phyloP scores from a whole-genome alignment of 306 rosid species.

The Astragalus membranaceus region DNA sequence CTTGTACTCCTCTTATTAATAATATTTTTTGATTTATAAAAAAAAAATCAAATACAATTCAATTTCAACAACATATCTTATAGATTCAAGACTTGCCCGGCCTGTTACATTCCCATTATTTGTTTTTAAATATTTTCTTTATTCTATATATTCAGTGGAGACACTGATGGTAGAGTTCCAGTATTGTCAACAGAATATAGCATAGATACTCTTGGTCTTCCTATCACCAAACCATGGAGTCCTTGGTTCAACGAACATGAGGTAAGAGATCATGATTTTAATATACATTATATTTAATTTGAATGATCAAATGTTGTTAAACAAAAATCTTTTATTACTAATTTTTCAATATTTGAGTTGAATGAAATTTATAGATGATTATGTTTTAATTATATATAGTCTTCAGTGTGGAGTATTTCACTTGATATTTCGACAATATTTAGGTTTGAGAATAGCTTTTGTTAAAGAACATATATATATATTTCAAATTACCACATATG shows the following conservation, averaged over 20 bases:
- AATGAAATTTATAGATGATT: too few species aligned
- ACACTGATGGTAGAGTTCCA: slow-evolving; percentile 95
- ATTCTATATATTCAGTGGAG: slow-evolving; percentile 54
- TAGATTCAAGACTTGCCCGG: not conserved
- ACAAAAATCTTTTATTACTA: too few species aligned
- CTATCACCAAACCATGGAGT: slow-evolving; percentile 67
- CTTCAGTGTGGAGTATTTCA: too few species aligned
- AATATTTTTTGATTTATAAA: too few species aligned
- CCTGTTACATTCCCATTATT: not conserved
- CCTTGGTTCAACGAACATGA: slow-evolving; percentile 84
- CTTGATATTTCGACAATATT: not conserved
- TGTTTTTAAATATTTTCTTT: not conserved
- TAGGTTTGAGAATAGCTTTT: not conserved
- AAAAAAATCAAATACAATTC: not conserved
- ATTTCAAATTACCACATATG: not conserved
- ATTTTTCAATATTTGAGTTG: too few species aligned
- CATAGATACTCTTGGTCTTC: slow-evolving; percentile 47
- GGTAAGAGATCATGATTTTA: slow-evolving; percentile 48
- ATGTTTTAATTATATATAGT: too few species aligned
- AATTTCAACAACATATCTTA: not conserved
- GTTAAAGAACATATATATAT: too few species aligned
- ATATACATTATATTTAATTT: too few species aligned
- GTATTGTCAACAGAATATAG: slow-evolving; percentile 85
- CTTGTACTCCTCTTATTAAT: too few species aligned
- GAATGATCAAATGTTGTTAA: too few species aligned